Base-by-base conservation (phyloP, 345 rosid genomes). In the Gossypium turneri region DNA sequence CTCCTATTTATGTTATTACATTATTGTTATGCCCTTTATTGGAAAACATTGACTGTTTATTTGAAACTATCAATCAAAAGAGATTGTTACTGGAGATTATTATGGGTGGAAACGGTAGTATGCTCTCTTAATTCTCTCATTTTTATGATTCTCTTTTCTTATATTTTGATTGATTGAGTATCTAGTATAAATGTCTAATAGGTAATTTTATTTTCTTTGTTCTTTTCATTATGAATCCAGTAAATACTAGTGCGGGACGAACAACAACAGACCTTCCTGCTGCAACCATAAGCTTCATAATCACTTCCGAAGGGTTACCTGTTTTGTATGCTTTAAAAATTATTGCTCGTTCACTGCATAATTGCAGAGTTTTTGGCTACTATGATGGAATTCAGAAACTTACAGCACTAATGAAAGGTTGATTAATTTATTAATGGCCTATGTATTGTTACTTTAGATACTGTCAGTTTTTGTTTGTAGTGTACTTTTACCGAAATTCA, bases 351-450 rank as follows among this genome's bases (percentile, higher is more conserved):
- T 90, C 94, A 22, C 75, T 88, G 81, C 92, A 88, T 83, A 90
- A 90, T 81, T 87, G 94, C 82, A 82, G 83, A 80, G 88, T 85
- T 73, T 84, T 90, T 83, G 89, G 87, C 63, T 85, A 80, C 67
- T 84, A 84, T 77, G 90, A 90, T 66, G 94, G 94, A 56, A 79
- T 88, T 75, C 92, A 86, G 76, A 90, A 84, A 83, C 85, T 90
- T 59, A 90, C 89, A 51, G 88, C 89, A 29, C 74, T 90, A 79
- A 79, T 90, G 90, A 90, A 90, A 85, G 94, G 92, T 90, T 67
- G 29, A 24, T 78, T 29, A 48, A 70, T 67, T 72, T 48, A 56
- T 62, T 20, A 12, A n/a, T 59, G 20, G 7, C 27, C 11, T 11
- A 22, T 67, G 29, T 52, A 24, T 12, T 34, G 57, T n/a, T 50